Conservation (phyloP, 352 stramenopile genomes). For the Phytophthora fragariaefolia region DNA sequence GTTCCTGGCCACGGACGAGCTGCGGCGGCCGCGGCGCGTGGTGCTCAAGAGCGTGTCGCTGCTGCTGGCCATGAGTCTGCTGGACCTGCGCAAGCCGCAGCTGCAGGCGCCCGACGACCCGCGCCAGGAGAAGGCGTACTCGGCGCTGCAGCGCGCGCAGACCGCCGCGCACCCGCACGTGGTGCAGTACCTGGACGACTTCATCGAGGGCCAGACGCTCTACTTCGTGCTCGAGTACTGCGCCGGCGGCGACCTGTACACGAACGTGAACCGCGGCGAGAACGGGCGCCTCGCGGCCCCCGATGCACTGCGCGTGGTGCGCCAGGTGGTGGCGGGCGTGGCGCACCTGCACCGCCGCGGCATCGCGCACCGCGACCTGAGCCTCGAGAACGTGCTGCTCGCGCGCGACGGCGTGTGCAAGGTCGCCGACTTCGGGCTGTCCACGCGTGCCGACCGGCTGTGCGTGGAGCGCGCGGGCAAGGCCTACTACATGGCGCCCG, state of each 20-base stretch:
- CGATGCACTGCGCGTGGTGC: constrained; percentile 35
- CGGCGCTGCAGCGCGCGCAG: constrained; percentile 32
- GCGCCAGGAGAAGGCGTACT: constrained; percentile 51
- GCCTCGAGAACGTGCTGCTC: constrained; percentile 52
- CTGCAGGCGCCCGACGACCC: constrained; percentile 47
- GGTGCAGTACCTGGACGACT: constrained; percentile 53
- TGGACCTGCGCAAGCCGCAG: constrained; percentile 22
- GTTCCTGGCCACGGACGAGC: constrained; percentile 53
- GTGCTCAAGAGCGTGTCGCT: constrained; percentile 63
- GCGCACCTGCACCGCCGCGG: constrained; percentile 32
- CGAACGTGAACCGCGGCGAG: constrained; percentile 23
- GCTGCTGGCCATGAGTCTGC: constrained; percentile 38
- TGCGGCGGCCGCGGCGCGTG: constrained; percentile 25
- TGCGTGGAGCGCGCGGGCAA: constrained; percentile 41
- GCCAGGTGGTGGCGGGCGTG: constrained; percentile 29
- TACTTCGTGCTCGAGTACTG: constrained; percentile 63
- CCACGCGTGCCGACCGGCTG: constrained; percentile 18
- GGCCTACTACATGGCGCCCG: constrained; percentile 50
- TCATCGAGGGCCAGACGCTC: constrained; percentile 47
- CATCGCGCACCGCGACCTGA: constrained; percentile 50
- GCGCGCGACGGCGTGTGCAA: constrained; percentile 40
- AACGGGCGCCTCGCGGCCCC: constrained; percentile 18
- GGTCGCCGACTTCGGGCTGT: constrained; percentile 58
- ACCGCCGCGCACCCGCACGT: constrained; percentile 45
- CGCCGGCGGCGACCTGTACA: constrained; percentile 40